A percentile compares a stretch with the other conserved stretches of the same genome.
phyloP scores from a whole-genome alignment of 768 basidiomycete genomes.

The Mycena indigotica region DNA sequence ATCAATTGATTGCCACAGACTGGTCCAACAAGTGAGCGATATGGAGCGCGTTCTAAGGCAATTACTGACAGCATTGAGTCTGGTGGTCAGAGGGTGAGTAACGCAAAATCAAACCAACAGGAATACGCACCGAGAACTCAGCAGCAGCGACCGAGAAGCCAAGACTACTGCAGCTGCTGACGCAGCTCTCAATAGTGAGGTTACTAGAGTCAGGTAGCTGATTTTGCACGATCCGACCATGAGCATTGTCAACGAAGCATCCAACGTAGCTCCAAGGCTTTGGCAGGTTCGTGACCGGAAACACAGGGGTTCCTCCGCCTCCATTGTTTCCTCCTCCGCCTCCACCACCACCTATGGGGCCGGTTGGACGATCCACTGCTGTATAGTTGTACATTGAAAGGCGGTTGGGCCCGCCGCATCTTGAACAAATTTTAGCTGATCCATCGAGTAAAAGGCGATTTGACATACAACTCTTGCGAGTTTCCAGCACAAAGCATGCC shows the following conservation, averaged over 20 bases:
- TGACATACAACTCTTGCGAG: slow-evolving; percentile 57
- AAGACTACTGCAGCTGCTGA: slow-evolving; percentile 53
- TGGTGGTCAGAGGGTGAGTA: slow-evolving; percentile 42
- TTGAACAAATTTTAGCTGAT: no score
- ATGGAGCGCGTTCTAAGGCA: slow-evolving; percentile 53
- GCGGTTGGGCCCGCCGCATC: slow-evolving; percentile 74
- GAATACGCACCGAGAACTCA: slow-evolving; percentile 38
- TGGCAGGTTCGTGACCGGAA: slow-evolving; percentile 56
- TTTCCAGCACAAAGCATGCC: slow-evolving; percentile 69
- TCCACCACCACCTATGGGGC: slow-evolving; percentile 35
- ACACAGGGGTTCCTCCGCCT: slow-evolving; percentile 30
- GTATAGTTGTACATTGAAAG: slow-evolving; percentile 74
- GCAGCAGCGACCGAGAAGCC: slow-evolving; percentile 69
- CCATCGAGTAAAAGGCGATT: no score
- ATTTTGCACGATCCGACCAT: slow-evolving; percentile 61
- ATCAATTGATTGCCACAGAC: slow-evolving; percentile 73
- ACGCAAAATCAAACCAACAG: slow-evolving; percentile 39
- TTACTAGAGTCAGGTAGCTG: slow-evolving; percentile 32
- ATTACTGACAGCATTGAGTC: not conserved
- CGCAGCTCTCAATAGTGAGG: slow-evolving; percentile 64
- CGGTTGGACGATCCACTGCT: slow-evolving; percentile 51
- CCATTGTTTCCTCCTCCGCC: slow-evolving; percentile 38
- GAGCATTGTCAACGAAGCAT: slow-evolving; percentile 49
- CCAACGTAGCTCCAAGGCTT: slow-evolving; percentile 11
- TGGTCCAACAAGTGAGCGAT: slow-evolving; percentile 43